Evolutionary conservation across 805 yeast species (phyloP).

Genomic region (Komagataella pastoris): DNA sequence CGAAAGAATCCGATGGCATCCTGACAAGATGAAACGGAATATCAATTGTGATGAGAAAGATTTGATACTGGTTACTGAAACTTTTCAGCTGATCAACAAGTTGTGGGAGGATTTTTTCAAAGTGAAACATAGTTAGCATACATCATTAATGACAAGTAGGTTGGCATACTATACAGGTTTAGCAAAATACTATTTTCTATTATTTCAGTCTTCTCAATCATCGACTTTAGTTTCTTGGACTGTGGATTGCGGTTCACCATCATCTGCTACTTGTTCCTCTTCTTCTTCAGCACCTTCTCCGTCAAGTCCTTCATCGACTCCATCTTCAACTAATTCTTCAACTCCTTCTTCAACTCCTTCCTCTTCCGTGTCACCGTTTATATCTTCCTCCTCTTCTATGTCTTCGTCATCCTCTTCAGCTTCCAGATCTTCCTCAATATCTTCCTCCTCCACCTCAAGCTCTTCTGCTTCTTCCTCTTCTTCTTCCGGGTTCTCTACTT

Average conservation of each 20-base stretch:
- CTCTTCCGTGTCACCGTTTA: constrained; percentile 12
- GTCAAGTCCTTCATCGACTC: constrained; percentile 5
- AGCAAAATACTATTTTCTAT: neutral
- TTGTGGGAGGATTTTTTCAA: constrained; percentile 16
- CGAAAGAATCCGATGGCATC: constrained; percentile 61
- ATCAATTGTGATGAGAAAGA: neutral
- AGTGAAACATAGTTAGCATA: neutral
- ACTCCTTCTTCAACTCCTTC: constrained; percentile 7
- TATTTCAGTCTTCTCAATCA: neutral
- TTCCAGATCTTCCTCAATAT: constrained; percentile 12
- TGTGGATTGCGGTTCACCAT: neutral
- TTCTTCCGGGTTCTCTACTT: constrained; percentile 8
- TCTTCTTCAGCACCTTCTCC: constrained; percentile 5
- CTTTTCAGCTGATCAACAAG: constrained; percentile 28
- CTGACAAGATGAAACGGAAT: constrained; percentile 39
- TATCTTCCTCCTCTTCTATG: constrained; percentile 11
- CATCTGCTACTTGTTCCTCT: constrained; percentile 2
- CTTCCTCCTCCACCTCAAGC: constrained; percentile 15
- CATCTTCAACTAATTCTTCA: constrained; percentile 3
- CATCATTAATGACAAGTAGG: neutral
- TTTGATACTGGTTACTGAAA: constrained; percentile 16
- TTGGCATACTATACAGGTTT: neutral
- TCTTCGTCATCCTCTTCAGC: constrained; percentile 15
- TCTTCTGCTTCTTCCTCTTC: constrained; percentile 14
- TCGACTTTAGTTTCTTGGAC: neutral